Percentiles rank a stretch among this genome's conserved stretches.
Evolutionary conservation across 768 basidiomycete species (phyloP).

Genomic region (Tricholoma hemisulphureum): DNA sequence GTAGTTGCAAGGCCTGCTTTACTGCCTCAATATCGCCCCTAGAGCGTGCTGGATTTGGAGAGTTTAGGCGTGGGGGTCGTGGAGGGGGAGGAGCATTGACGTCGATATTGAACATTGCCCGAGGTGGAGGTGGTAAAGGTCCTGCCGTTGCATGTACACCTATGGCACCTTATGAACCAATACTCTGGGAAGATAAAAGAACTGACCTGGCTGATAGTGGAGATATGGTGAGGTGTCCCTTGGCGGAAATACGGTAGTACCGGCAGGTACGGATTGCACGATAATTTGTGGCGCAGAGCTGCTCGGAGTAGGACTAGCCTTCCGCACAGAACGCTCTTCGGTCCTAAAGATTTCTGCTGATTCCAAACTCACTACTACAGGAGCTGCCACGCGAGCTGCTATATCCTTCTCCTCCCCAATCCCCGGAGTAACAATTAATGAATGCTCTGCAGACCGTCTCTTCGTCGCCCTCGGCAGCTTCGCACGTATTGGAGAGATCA

Average conservation of each 20-base stretch:
- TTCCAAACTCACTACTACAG: constrained; percentile 53
- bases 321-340: constrained; percentile 16
- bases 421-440: constrained; percentile 52
- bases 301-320: constrained; percentile 22
- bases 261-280: constrained; percentile 20
- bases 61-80: constrained; percentile 61
- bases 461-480: constrained; percentile 7
- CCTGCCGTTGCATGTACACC: constrained; percentile 69
- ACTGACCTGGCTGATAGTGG: constrained; percentile 60
- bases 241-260: constrained; percentile 22
- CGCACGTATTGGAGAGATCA: constrained; percentile 24
- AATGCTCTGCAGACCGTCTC: constrained; percentile 10
- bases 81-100: constrained; percentile 50
- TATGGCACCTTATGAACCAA: constrained; percentile 18
- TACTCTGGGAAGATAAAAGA: not conserved
- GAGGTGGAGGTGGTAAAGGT: constrained; percentile 69
- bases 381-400: constrained; percentile 57
- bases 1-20: constrained; percentile 59
- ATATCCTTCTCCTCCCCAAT: constrained; percentile 65
- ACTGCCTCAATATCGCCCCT: constrained; percentile 54
- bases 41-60: constrained; percentile 45
- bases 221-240: constrained; percentile 43
- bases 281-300: constrained; percentile 27
- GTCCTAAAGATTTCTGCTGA: constrained; percentile 16
- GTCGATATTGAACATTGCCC: constrained; percentile 50